Evolutionary conservation across 257 asterid genomes (phyloP).

Genomic region (Handroanthus guayacan): DNA sequence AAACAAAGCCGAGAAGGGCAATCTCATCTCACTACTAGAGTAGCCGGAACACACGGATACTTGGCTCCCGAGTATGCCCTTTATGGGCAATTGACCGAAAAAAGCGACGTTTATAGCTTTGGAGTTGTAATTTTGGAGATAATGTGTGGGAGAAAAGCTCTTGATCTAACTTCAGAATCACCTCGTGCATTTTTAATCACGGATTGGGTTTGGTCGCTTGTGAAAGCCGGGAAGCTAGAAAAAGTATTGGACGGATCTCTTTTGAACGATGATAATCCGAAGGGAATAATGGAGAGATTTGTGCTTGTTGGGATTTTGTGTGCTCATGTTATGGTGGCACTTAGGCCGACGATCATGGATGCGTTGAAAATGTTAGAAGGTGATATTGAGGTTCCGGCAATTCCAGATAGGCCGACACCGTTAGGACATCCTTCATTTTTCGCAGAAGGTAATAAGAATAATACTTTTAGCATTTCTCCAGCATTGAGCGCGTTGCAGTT

Average conservation of each 20-base stretch:
- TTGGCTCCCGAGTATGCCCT: constrained; percentile 94
- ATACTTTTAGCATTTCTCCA: constrained; percentile 64
- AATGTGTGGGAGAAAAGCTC: constrained; percentile 92
- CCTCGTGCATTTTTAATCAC: constrained; percentile 65
- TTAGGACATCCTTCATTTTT: constrained; percentile 68
- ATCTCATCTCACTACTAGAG: constrained; percentile 88
- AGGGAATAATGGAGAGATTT: constrained; percentile 77
- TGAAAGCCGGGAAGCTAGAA: constrained; percentile 68
- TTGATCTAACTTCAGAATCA: constrained; percentile 66
- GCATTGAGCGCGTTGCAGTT: constrained; percentile 59
- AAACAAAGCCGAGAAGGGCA: constrained; percentile 78
- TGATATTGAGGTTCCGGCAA: constrained; percentile 76
- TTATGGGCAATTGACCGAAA: constrained; percentile 87
- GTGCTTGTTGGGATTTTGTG: constrained; percentile 79
- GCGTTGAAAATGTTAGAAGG: constrained; percentile 94
- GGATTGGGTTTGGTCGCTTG: constrained; percentile 92
- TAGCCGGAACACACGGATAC: constrained; percentile 95
- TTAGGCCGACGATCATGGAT: constrained; percentile 83
- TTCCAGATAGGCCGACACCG: constrained; percentile 85
- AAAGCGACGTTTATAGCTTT: constrained; percentile 91
- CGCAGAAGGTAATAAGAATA: constrained; percentile 34
- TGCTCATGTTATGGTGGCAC: constrained; percentile 94
- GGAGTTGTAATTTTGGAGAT: constrained; percentile 91
- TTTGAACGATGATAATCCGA: constrained; percentile 60
- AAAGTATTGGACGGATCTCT: constrained; percentile 61